phyloP scores from a whole-genome alignment of 2,329 filamentous ascomycete genomes.

The Pseudonectria buxi region DNA sequence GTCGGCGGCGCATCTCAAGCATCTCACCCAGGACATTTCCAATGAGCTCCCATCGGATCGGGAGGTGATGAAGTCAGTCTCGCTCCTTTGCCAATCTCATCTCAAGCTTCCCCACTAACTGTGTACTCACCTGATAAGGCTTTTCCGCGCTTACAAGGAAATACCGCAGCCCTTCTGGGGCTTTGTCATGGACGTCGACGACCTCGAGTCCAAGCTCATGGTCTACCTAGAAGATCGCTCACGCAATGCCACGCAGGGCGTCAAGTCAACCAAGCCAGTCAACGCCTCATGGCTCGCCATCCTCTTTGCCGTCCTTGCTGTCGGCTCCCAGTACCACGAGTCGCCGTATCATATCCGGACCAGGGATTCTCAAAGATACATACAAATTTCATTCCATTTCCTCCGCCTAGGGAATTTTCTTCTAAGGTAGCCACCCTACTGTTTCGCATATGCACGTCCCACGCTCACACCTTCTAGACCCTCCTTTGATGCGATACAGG shows the following conservation, averaged over 20 bases:
- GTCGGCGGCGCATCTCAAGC: constrained; percentile 56
- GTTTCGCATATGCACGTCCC: not conserved
- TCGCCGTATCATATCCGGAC: constrained; percentile 56
- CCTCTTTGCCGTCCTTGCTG: constrained; percentile 57
- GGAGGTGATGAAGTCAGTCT: constrained; percentile 59
- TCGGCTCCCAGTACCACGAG: constrained; percentile 61
- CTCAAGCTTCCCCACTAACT: constrained; percentile 1
- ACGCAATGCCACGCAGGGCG: constrained; percentile 43
- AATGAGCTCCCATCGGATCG: constrained; percentile 56
- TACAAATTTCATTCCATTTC: constrained; percentile 60
- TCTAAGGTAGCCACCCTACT: constrained; percentile 39
- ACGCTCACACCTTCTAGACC: constrained; percentile 34
- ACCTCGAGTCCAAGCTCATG: constrained; percentile 58
- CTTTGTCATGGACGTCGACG: constrained; percentile 59
- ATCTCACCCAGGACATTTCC: constrained; percentile 53
- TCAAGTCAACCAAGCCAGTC: constrained; percentile 43
- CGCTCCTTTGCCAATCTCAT: not conserved
- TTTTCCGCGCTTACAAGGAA: constrained; percentile 61
- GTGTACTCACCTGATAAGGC: constrained; percentile 30
- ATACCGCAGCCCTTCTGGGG: constrained; percentile 63
- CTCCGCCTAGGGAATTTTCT: constrained; percentile 57
- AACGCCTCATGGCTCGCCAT: constrained; percentile 62
- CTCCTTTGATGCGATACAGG: constrained; percentile 60
- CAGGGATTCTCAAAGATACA: constrained; percentile 52
- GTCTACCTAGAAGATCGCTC: constrained; percentile 59